A percentile compares a stretch with the other conserved stretches of the same genome.
Conservation (phyloP, 306 rosid species). For the Dryas drummondii region DNA sequence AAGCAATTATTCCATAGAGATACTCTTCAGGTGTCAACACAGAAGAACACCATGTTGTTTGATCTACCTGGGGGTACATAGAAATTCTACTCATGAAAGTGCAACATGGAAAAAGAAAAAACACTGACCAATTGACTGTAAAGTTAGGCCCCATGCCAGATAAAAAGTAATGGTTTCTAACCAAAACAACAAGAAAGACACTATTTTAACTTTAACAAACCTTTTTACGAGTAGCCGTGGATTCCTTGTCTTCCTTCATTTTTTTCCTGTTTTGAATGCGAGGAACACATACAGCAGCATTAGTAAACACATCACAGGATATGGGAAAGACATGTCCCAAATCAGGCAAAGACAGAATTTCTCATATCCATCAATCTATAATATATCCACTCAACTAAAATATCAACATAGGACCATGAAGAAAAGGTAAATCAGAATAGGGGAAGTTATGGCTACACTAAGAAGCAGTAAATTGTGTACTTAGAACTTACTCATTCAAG, state of each 20-base stretch:
- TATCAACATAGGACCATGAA: slow-evolving; percentile 1
- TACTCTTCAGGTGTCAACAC: background rate
- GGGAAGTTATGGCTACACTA: background rate
- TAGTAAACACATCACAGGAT: background rate
- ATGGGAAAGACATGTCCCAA: background rate
- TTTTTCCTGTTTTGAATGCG: slow-evolving; percentile 37
- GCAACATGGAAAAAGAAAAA: background rate
- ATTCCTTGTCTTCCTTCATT: slow-evolving; percentile 32
- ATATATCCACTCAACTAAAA: background rate
- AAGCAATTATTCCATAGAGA: background rate
- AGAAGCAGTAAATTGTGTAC: background rate
- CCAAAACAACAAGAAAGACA: background rate
- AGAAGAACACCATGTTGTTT: background rate
- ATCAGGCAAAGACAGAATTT: background rate
- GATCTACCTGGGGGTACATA: background rate
- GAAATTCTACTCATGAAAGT: background rate
- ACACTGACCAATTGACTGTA: background rate
- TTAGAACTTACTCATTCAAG: background rate
- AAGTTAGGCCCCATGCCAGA: background rate
- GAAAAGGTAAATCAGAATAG: background rate
- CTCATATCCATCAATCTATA: background rate
- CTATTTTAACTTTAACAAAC: slow-evolving; percentile 31
- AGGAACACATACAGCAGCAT: slow-evolving; percentile 1
- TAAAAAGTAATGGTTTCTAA: background rate
- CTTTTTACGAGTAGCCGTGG: slow-evolving; percentile 50